Base-by-base conservation (phyloP, 257 asterid genomes). In the Petunia secreta region DNA sequence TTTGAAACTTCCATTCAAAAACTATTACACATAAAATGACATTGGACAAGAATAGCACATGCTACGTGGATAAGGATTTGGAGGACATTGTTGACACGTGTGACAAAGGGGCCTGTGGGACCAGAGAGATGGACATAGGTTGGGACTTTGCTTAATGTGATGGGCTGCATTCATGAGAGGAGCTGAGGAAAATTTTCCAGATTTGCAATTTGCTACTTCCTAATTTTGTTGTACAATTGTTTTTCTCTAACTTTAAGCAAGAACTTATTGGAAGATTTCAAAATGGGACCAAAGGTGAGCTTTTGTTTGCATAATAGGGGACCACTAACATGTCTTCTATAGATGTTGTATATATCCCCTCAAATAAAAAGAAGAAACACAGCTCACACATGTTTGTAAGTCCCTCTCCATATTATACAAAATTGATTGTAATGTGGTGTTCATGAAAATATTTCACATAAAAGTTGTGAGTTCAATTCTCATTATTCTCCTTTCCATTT, bases 321-420 rank as follows among this genome's bases (percentile, higher is more conserved):
- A 81, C 85, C 86, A 80, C 63, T 39, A 74, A 68, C 74, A 63
- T 75, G 65, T 39, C 50, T 41, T 78, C 75, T 80, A 63, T 67
- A 82, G 80, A 73, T 63, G 71, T 54, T 75, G 67, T 40, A 34
- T 69, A 2, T 78, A 36, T 4, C 3, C 3, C 4, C 8, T 68
- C 2, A 58, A 41, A 16, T 11, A 11, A 14, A 52, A 2, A 39
- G 57, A 6, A 14, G 50, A 25, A 43, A 15, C 6, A 36, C 34
- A 40, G 69, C 66, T 57, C 76, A 69, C 48, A 59, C 39, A 43
- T 11, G 13, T 48, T 36, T 7, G 36, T 4, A 1, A 1, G 10
- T 25, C 25, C 25, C 25, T 25, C 25, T 25, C 25, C 25, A 25
- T 25, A 25, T 25, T 25, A 25, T 25, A 25, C 25, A 25, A 25